phyloP scores from a whole-genome alignment of 352 stramenopile species.

The Plasmopara viticola region DNA sequence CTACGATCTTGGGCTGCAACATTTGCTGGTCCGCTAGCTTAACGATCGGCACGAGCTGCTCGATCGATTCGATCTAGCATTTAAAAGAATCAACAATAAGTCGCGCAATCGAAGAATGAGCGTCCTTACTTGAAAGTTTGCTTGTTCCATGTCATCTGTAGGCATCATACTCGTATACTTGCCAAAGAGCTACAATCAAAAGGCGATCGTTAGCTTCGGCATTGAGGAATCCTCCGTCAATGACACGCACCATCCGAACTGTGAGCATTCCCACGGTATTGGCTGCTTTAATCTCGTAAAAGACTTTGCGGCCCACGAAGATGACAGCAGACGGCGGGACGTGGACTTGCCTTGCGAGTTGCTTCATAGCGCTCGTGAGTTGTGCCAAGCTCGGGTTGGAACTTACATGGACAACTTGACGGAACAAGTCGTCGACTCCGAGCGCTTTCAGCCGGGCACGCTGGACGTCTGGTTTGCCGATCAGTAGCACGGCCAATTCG shows the following conservation, averaged over 20 bases:
- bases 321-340: slow-evolving; percentile 68
- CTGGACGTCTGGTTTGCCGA: slow-evolving; percentile 70
- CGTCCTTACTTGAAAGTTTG: slow-evolving; percentile 58
- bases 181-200: slow-evolving; percentile 52
- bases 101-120: not conserved
- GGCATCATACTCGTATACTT: slow-evolving; percentile 84
- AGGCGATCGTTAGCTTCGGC: not conserved
- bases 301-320: slow-evolving; percentile 78
- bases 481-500: slow-evolving; percentile 59
- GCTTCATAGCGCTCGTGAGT: slow-evolving; percentile 70
- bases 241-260: slow-evolving; percentile 54
- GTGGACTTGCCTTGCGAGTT: slow-evolving; percentile 51
- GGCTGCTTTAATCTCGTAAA: slow-evolving; percentile 83
- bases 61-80: slow-evolving; percentile 64
- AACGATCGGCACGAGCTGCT: slow-evolving; percentile 67
- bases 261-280: slow-evolving; percentile 77
- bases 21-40: slow-evolving; percentile 73
- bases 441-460: slow-evolving; percentile 66
- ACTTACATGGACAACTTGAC: slow-evolving; percentile 55
- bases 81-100: not conserved
- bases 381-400: slow-evolving; percentile 57
- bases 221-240: not conserved
- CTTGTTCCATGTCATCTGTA: slow-evolving; percentile 75
- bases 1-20: slow-evolving; percentile 80
- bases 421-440: slow-evolving; percentile 55